A percentile compares a stretch with the other conserved stretches of the same genome.
Evolutionary conservation across 2,329 filamentous ascomycete species (phyloP).

Genomic region (Fusarium sp.): DNA sequence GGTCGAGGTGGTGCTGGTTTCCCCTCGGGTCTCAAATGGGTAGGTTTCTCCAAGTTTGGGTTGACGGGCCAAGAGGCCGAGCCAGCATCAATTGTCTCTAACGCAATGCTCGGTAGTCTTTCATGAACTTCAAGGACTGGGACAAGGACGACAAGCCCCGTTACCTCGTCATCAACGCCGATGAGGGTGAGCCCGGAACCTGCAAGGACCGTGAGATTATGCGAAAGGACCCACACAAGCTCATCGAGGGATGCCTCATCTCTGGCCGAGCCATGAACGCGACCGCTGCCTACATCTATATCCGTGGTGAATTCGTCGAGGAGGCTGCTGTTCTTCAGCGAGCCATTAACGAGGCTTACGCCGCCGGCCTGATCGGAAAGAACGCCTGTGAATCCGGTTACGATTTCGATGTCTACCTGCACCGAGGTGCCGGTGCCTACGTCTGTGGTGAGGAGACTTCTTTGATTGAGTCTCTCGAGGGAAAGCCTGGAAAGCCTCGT

Average conservation of each 20-base stretch:
- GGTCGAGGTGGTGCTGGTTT: slow-evolving; percentile 98
- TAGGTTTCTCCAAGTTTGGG: slow-evolving; percentile 62
- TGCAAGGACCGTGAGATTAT: slow-evolving; percentile 99
- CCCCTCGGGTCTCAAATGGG: slow-evolving; percentile 98
- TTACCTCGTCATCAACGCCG: slow-evolving; percentile 97
- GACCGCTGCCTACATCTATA: slow-evolving; percentile 98
- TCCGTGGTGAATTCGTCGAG: slow-evolving; percentile 97
- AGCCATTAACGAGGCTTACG: slow-evolving; percentile 98
- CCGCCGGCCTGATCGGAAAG: slow-evolving; percentile 94
- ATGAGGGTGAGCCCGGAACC: slow-evolving; percentile 98
- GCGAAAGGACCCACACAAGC: slow-evolving; percentile 99
- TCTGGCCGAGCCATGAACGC: slow-evolving; percentile 99
- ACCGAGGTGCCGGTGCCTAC: slow-evolving; percentile 97
- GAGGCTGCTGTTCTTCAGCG: slow-evolving; percentile 94
- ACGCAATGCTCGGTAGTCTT: slow-evolving; percentile 73
- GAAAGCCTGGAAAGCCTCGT: slow-evolving; percentile 98
- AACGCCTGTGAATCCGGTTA: slow-evolving; percentile 97
- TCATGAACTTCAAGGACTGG: slow-evolving; percentile 99
- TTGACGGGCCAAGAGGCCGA: slow-evolving; percentile 26
- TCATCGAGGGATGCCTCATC: slow-evolving; percentile 95
- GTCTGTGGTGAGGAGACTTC: slow-evolving; percentile 99
- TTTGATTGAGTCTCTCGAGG: slow-evolving; percentile 96
- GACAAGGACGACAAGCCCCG: slow-evolving; percentile 96
- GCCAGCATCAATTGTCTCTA: slow-evolving; percentile 43
- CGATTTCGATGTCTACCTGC: slow-evolving; percentile 96